Evolutionary conservation across 257 asterid genomes (phyloP), one percentile per base, ranked within the genome.

Genomic region (Nicotiana tabacum): DNA sequence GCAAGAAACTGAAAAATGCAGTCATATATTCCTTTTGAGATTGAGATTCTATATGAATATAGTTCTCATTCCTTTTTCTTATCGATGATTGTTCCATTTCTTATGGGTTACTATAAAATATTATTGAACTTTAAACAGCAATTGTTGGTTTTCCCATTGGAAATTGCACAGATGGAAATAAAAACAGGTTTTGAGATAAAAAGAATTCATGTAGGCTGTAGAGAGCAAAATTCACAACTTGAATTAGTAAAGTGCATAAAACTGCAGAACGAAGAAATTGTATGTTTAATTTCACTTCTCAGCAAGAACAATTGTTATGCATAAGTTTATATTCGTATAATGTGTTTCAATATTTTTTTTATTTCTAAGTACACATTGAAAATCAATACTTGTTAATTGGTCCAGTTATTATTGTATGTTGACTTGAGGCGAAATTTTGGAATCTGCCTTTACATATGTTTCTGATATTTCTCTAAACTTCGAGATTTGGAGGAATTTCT

Each of bases 401-500:
- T 74, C 56, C 7, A 27, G 7, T 43, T 24, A 74, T 74, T 48
- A 24, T 48, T n/a, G 80, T 21, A 46, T 46, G 62, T 12, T 21
- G 62, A 51, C 64, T 15, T 2, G 46, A 76, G 46, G 64, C 29
- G 51, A 29, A 3, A 51, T 29, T 21, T 51, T 24, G 16, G 29
- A 61, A 76, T 27, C 64, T 51, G 46, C 64, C 64, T 51, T 12
- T 15, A 1, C 24, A 74, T 72, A 48, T 13, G 62, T 48, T 27
- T 76, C 43, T 48, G 61, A 46, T 24, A 48, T 51, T 74, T 13
- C 62, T 48, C 27, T 3, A 5, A 76, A 76, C 6, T 69, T 60
- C 15, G 77, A 46, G 78, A 84, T 83, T 24, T 70, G 85, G 68
- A 80, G 87, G 81, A 82, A 77, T 86, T 85, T 84, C 69, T 32